Evolutionary conservation across 116 monocot genomes (phyloP), one percentile per base, ranked within the genome.

Genomic region (Thalassia testudinum): DNA sequence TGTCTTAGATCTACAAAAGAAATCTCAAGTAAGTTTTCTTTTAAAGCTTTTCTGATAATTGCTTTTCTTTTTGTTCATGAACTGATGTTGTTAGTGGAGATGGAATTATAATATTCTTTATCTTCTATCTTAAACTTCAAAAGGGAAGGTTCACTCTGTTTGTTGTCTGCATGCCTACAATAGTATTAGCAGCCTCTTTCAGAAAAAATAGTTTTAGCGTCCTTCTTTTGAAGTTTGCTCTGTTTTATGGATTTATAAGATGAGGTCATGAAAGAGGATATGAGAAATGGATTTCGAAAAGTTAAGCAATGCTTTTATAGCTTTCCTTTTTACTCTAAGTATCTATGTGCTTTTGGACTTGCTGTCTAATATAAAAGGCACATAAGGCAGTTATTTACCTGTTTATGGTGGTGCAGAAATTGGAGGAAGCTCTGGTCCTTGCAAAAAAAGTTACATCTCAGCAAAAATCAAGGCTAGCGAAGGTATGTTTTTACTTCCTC

Each of bases 391-490:
- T 60, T 21, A 12, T 26, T 24, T 26, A 43, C 1, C 42, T 47
- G 50, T n/a, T n/a, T 27, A n/a, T 53, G 53, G 15, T 57, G 12
- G 22, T 62, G 42, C 73, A 92, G 92, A 92, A 87, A 70, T 47
- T 80, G 14, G 92, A 92, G 52, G 82, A 83, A 61, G 77, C 78
- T 50, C 64, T 87, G 50, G 58, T 53, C 43, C 47, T 60, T 69
- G 68, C 77, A 49, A 81, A 67, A 66, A 83, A 81, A 52, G 66
- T 93, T 11, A 52, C 75, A 58, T 87, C 75, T 55, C 75, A 83
- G 30, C 72, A 73, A 34, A 75, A 78, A 37, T 62, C 72, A 51
- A 43, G 66, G 37, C 68, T 93, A 50, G 34, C 54, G 14, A 80
- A 93, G 74, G 93, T 93, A 53, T 47, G 42, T 43, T 8, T 13